Conservation (phyloP, 2,329 filamentous ascomycete genomes). For the Ophiostoma populinum region DNA sequence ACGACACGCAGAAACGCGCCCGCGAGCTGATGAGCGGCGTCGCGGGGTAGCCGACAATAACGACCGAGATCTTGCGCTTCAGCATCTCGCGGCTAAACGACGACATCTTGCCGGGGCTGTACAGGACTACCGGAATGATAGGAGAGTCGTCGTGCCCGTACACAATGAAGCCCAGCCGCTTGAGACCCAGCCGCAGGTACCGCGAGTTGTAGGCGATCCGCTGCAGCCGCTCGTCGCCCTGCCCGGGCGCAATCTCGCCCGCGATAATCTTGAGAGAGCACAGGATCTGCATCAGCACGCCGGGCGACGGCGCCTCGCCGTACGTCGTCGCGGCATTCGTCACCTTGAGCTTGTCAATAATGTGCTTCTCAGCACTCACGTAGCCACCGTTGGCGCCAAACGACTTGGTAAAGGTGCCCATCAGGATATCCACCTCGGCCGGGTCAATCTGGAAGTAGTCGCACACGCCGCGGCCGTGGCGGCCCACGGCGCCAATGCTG, state of each 20-base stretch:
- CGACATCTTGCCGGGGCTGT: conserved; percentile 97
- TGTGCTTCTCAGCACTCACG: conserved; percentile 70
- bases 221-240: conserved; percentile 89
- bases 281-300: conserved; percentile 80
- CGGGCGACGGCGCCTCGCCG: conserved; percentile 74
- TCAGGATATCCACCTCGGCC: conserved; percentile 77
- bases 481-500: conserved; percentile 83
- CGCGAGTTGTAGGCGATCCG: conserved; percentile 95
- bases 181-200: conserved; percentile 92
- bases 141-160: conserved; percentile 97
- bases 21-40: conserved; percentile 90
- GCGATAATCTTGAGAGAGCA: conserved; percentile 75
- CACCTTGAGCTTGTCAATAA: conserved; percentile 79
- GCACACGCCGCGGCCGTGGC: conserved; percentile 78
- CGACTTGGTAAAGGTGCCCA: conserved; percentile 96
- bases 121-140: conserved; percentile 85
- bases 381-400: conserved; percentile 98
- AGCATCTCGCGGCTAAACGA: conserved; percentile 99
- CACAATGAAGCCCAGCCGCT: conserved; percentile 90
- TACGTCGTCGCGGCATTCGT: conserved; percentile 76
- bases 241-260: conserved; percentile 72
- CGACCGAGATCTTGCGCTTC: conserved; percentile 89
- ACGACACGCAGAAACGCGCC: conserved; percentile 87
- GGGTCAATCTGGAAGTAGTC: conserved; percentile 93
- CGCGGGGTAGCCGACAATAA: conserved; percentile 92